Conservation (phyloP, 306 rosid species). For the Sophora flavescens region DNA sequence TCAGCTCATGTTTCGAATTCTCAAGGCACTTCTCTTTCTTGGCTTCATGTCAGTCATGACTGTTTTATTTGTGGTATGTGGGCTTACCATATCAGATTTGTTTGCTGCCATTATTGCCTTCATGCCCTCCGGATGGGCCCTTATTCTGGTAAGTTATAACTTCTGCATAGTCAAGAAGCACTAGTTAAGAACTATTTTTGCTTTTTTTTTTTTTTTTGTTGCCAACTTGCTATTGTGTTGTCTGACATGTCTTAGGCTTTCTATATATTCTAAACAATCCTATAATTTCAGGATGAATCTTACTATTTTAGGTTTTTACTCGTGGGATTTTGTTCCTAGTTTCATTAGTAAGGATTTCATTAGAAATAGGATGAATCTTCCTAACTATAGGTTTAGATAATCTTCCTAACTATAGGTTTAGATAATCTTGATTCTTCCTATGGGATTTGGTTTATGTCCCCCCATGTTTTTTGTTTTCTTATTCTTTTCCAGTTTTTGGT, state of each 20-base stretch:
- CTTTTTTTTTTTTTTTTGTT: background rate
- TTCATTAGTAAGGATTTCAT: too few species aligned
- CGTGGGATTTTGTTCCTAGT: too few species aligned
- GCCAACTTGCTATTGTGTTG: constrained; percentile 20
- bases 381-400: too few species aligned
- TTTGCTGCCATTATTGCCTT: constrained; percentile 91
- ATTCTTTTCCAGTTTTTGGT: too few species aligned
- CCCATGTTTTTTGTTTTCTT: too few species aligned
- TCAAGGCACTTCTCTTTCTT: constrained; percentile 90
- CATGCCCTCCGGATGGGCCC: constrained; percentile 95
- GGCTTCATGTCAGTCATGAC: constrained; percentile 95
- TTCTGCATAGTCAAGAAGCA: constrained; percentile 14
- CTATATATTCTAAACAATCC: background rate
- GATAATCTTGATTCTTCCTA: too few species aligned
- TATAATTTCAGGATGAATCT: background rate
- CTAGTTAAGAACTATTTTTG: constrained; percentile 4
- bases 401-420: too few species aligned
- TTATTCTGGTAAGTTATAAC: constrained; percentile 73
- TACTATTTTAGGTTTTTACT: too few species aligned
- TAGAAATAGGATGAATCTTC: too few species aligned
- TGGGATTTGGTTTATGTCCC: too few species aligned
- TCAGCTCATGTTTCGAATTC: constrained; percentile 92
- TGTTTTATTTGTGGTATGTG: constrained; percentile 80
- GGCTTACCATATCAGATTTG: constrained; percentile 84
- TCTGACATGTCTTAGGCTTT: constrained; percentile 5